Evolutionary conservation across 768 basidiomycete genomes (phyloP), one percentile per base, ranked within the genome.

Genomic region (Fibroporia radiculosa): DNA sequence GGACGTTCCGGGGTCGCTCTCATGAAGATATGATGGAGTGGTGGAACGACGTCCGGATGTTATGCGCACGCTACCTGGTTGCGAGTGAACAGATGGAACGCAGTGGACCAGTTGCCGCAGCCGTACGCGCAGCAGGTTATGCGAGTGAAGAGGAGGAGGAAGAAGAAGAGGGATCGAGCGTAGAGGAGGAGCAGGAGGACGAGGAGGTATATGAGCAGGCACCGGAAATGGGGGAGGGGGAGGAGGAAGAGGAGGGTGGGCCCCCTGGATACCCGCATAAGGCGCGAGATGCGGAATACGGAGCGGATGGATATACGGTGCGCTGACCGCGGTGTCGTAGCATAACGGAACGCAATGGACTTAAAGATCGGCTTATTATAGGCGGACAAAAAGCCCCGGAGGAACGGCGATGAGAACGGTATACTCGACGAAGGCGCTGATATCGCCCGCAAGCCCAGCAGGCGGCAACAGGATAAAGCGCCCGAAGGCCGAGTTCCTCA

Each of bases 21-120:
- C 79, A 86, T 52, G 95, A 98, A 51, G 95, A 97, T 54, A 92
- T 97, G 91, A 91, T 97, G 91, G 96, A 99, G 67, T 96, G 96
- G 90, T 99, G 96, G 96, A 98, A 98, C 59, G 96, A 98, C 60
- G 72, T 93, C 31, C 67, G 89, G 49, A 93, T 93, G 90, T 69
- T 95, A 31, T 93, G 92, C 56, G 91, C 93, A 18, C 66, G 91
- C 50, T 97, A 96, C 61, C 74, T 99, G 42, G 90, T 98, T 31
- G 92, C 93, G 26, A 88, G 84, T 52, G 96, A 98, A 68, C 75
- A 80, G 60, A 86, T 98, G 66, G 90, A 96, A 66, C 72, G 96
- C 34, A 82, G 81, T 29, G 96, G 95, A 2, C 92, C 92, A 0
- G 85, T 98, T 22, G 88, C 85, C 26, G 89, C 90, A 12, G 95